phyloP scores from a whole-genome alignment of 2,329 filamentous ascomycete genomes.

The Blastomyces gilchristii region DNA sequence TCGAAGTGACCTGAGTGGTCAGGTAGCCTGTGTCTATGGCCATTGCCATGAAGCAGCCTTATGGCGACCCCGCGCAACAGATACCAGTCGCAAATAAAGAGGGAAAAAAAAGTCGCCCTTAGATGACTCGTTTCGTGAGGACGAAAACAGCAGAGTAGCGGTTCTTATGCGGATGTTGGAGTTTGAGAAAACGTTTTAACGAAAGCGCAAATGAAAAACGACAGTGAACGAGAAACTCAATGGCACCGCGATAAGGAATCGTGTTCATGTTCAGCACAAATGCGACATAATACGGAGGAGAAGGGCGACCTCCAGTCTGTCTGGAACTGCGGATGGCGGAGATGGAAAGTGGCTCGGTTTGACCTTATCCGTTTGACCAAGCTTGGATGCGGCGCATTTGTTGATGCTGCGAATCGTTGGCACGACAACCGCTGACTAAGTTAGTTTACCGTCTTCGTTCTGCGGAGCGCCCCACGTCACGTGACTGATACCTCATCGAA shows the following conservation, averaged over 20 bases:
- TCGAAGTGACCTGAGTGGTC: constrained; percentile 88
- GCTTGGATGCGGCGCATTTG: constrained; percentile 14
- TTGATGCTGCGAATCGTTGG: constrained; percentile 26
- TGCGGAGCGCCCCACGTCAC: constrained; percentile 23
- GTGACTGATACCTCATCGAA: background rate
- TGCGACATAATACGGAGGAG: background rate
- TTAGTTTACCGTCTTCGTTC: constrained; percentile 21
- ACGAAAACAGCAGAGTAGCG: background rate
- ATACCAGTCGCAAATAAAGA: background rate
- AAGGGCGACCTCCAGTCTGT: background rate
- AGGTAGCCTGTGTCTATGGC: constrained; percentile 85
- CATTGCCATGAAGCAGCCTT: constrained; percentile 21
- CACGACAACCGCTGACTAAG: constrained; percentile 30
- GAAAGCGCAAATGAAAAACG: background rate
- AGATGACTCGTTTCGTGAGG: background rate
- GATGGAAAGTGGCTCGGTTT: background rate
- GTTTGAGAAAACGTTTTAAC: background rate
- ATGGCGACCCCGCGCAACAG: background rate
- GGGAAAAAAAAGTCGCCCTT: background rate
- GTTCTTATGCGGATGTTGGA: background rate
- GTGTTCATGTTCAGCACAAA: constrained; percentile 1
- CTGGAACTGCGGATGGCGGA: background rate
- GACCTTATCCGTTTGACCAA: background rate
- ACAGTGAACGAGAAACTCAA: background rate
- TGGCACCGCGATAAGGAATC: background rate